These are phyloP conservation scores for Backusella westeae DNA, from an alignment of 192 early-diverging fungal genomes.

Conservation along the genomic window DNA sequence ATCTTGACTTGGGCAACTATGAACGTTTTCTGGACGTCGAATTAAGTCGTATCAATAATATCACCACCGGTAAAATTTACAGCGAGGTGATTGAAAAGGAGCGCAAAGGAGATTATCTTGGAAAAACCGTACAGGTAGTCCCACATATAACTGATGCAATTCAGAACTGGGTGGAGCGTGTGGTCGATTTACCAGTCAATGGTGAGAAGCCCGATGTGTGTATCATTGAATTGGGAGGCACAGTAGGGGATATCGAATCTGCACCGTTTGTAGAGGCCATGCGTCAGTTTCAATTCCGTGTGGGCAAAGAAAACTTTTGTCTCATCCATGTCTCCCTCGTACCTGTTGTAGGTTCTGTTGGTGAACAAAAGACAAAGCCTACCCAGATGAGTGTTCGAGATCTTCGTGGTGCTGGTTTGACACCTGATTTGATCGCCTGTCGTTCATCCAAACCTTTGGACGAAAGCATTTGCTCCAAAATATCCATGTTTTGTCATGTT, in stretches of 20 bases:
- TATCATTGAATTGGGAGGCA: slow-evolving; percentile 98
- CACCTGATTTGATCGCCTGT: slow-evolving; percentile 97
- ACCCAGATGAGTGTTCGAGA: slow-evolving; percentile 96
- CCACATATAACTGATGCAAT: slow-evolving; percentile 97
- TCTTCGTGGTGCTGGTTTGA: slow-evolving; percentile 90
- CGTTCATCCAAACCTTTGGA: slow-evolving; percentile 83
- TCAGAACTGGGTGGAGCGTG: slow-evolving; percentile 98
- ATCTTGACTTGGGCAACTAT: slow-evolving; percentile 98
- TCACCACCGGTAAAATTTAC: slow-evolving; percentile 99
- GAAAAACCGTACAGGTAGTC: slow-evolving; percentile 99
- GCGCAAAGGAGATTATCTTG: slow-evolving; percentile 92
- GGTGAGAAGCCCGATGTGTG: slow-evolving; percentile 91
- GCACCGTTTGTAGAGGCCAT: slow-evolving; percentile 99
- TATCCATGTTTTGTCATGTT: slow-evolving; percentile 99
- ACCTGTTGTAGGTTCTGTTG: slow-evolving; percentile 94
- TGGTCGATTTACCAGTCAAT: slow-evolving; percentile 83
- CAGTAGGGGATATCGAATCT: slow-evolving; percentile 98
- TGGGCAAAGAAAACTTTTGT: slow-evolving; percentile 97
- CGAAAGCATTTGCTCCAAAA: slow-evolving; percentile 80
- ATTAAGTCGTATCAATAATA: slow-evolving; percentile 96
- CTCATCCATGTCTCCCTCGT: slow-evolving; percentile 97
- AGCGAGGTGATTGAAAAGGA: slow-evolving; percentile 92
- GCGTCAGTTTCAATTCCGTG: slow-evolving; percentile 99
- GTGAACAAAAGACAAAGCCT: slow-evolving; percentile 99
- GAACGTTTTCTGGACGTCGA: slow-evolving; percentile 96